phyloP scores from a whole-genome alignment of 2,329 filamentous ascomycete genomes.

The Phialemoniopsis sp. region DNA sequence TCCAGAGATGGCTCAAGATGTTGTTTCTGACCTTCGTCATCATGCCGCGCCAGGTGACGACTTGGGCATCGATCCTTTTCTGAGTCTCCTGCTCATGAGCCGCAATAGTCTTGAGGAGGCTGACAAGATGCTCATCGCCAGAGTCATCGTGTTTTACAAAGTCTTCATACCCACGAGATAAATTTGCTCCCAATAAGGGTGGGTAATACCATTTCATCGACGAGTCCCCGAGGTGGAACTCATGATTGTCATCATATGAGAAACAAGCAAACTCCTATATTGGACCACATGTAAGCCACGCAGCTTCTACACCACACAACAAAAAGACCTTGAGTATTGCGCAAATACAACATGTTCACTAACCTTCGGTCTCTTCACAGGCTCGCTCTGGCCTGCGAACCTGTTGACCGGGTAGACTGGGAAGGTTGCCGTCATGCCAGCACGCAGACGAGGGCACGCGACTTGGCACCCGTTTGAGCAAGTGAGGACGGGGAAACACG shows the following conservation, averaged over 20 bases:
- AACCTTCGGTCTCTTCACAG: slow-evolving; percentile 73
- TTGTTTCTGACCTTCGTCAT: slow-evolving; percentile 76
- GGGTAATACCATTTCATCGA: slow-evolving; percentile 88
- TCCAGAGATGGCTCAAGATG: not conserved
- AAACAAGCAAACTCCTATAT: slow-evolving; percentile 83
- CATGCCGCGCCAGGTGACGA: slow-evolving; percentile 96
- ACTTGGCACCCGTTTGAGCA: too few relatives aligned
- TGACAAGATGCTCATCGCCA: slow-evolving; percentile 82
- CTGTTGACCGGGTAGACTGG: slow-evolving; percentile 61
- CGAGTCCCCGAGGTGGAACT: slow-evolving; percentile 70
- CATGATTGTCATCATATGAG: slow-evolving; percentile 83
- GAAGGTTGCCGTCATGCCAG: slow-evolving; percentile 7
- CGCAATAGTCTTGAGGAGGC: slow-evolving; percentile 72
- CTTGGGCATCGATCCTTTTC: slow-evolving; percentile 66
- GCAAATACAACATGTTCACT: slow-evolving; percentile 9
- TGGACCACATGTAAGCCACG: too few relatives aligned
- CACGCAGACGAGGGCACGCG: not conserved
- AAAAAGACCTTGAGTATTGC: too few relatives aligned
- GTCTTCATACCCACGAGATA: slow-evolving; percentile 75
- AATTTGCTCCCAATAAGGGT: slow-evolving; percentile 63
- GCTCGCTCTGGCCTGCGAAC: slow-evolving; percentile 63
- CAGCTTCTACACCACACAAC: too few relatives aligned
- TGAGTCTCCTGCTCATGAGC: slow-evolving; percentile 66
- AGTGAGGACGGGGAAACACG: too few relatives aligned
- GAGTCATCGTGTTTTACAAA: slow-evolving; percentile 82